Evolutionary conservation across 768 basidiomycete species (phyloP).

Genomic region (Lentinula aciculospora): DNA sequence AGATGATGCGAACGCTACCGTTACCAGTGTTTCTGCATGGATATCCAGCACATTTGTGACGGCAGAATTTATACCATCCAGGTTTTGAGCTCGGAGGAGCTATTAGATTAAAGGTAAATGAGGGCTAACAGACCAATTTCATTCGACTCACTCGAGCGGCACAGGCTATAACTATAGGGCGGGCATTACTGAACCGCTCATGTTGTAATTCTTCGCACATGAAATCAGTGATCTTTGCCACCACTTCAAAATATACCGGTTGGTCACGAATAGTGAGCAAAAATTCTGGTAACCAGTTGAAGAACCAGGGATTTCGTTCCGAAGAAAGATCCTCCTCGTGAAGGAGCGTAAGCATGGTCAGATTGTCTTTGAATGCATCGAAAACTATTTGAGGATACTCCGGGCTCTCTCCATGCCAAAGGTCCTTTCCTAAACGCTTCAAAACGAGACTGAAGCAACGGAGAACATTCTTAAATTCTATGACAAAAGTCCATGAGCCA

Average conservation of each 20-base stretch:
- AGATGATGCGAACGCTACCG: slow-evolving; percentile 29
- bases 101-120: slow-evolving; percentile 11
- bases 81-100: slow-evolving; percentile 20
- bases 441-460: slow-evolving; percentile 56
- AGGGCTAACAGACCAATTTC: neutral
- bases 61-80: slow-evolving; percentile 5
- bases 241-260: slow-evolving; percentile 51
- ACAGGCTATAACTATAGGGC: slow-evolving; percentile 54
- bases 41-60: slow-evolving; percentile 30
- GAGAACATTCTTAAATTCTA: slow-evolving; percentile 59
- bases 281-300: slow-evolving; percentile 64
- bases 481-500: slow-evolving; percentile 8
- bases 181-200: slow-evolving; percentile 54
- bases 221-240: slow-evolving; percentile 68
- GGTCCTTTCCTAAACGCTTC: slow-evolving; percentile 41
- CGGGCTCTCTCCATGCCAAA: slow-evolving; percentile 70
- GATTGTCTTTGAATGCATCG: slow-evolving; percentile 80
- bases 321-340: slow-evolving; percentile 24
- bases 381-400: slow-evolving; percentile 78
- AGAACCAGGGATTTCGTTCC: slow-evolving; percentile 38
- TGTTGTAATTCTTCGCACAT: slow-evolving; percentile 82
- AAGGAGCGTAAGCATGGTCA: slow-evolving; percentile 42
- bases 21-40: slow-evolving; percentile 31
- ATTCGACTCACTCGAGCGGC: slow-evolving; percentile 54
- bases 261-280: slow-evolving; percentile 49